Evolutionary conservation across 352 stramenopile species (phyloP), one percentile per base, ranked within the genome.

Genomic region (Discostella stelligera): DNA sequence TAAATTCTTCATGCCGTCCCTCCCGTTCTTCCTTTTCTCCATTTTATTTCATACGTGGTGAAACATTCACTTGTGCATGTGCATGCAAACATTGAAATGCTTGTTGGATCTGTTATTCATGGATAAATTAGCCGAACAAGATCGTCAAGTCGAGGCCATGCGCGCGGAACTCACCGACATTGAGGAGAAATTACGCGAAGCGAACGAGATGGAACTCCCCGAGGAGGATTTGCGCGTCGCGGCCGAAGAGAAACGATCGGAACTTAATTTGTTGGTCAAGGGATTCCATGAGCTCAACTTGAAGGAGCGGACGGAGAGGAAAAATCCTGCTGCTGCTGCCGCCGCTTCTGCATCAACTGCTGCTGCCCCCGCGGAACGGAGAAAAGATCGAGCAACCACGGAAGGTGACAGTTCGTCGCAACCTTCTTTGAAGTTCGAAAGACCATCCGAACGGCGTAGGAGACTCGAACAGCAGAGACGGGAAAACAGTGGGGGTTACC

Each of bases 151-250:
- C 1, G 77, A 88, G 56, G 61, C 59, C 11, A 39, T 84, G 18
- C 67, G 76, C 7, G 56, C 23, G 18, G 81, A 88, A 65, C 70
- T 88, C 6, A 80, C 72, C 53, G 63, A 77, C 21, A 59, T 82
- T 23, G 81, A 88, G 58, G 66, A 77, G 46, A 70, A 78, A 50
- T 53, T 85, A 30, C 67, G 77, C 25, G 77, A 88, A 39, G 81
- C 81, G 16, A 88, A 88, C 60, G 81, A 88, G 62, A 83, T 82
- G 44, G 81, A 88, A 68, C 67, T 88, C 18, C 81, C 81, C 46
- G 77, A 85, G 62, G 77, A 85, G 68, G 70, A 83, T 37, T 78
- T 70, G 39, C 72, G 77, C 11, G 60, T 78, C 14, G 59, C 65
- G 37, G 59, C 66, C 18, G 77, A 88, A 61, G 46, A 55, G 32